phyloP scores from a whole-genome alignment of 176 grass and related monocot species.

The Ananas comosus region DNA sequence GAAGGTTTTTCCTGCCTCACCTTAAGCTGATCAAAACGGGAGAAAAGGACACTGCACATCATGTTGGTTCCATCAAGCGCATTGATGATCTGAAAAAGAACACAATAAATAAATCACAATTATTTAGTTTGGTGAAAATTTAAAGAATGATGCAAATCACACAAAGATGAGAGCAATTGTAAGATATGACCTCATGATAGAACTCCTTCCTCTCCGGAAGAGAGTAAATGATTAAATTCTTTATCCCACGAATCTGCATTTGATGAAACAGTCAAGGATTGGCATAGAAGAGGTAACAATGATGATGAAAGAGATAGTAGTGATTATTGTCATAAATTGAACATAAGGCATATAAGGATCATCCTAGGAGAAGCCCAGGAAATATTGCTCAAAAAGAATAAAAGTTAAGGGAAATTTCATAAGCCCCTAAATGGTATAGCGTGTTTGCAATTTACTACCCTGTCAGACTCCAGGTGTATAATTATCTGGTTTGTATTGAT shows the following conservation, averaged over 20 bases:
- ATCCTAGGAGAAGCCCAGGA: too few species aligned
- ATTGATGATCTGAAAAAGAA: slow-evolving; percentile 64
- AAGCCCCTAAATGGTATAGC: too few species aligned
- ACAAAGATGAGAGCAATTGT: neutral
- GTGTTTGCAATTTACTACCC: too few species aligned
- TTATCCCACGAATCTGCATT: slow-evolving; percentile 68
- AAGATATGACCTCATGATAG: slow-evolving; percentile 70
- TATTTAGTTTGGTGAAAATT: neutral
- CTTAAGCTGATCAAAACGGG: slow-evolving; percentile 67
- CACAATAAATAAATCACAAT: neutral
- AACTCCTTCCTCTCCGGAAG: slow-evolving; percentile 79
- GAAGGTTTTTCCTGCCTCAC: slow-evolving; percentile 28
- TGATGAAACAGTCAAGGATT: slow-evolving; percentile 7
- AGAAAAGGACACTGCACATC: slow-evolving; percentile 72
- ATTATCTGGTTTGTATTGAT: too few species aligned
- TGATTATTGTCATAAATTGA: neutral
- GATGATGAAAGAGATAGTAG: neutral
- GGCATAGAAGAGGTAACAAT: neutral
- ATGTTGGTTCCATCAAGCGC: slow-evolving; percentile 69
- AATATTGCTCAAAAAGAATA: too few species aligned
- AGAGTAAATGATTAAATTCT: slow-evolving; percentile 80
- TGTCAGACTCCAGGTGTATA: too few species aligned
- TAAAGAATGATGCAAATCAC: slow-evolving; percentile 3
- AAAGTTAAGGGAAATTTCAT: too few species aligned
- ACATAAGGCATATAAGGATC: too few species aligned